These are phyloP conservation scores for Colletotrichum higginsianum DNA, from an alignment of 2,329 filamentous ascomycete genomes.

Conservation along the genomic window DNA sequence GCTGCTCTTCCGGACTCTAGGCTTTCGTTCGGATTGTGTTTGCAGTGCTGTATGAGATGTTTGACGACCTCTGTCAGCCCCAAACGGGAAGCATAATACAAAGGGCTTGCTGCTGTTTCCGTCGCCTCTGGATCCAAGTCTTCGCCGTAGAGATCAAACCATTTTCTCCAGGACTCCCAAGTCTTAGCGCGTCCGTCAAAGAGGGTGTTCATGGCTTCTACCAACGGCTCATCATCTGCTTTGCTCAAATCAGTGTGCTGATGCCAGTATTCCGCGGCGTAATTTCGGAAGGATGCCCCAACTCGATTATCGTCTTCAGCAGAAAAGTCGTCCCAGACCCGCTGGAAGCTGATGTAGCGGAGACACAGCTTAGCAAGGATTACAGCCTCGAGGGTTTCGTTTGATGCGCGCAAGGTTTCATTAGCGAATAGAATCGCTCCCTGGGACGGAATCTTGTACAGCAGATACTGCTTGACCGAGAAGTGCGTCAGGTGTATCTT, in stretches of 20 bases:
- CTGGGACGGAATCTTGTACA: conserved; percentile 27
- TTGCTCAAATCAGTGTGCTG: neutral
- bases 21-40: neutral
- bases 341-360: conserved; percentile 2
- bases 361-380: conserved; percentile 17
- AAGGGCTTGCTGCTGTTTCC: neutral
- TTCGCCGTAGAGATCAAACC: neutral
- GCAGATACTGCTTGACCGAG: conserved; percentile 43
- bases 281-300: conserved; percentile 19
- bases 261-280: conserved; percentile 26
- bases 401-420: neutral
- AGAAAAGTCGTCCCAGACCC: neutral
- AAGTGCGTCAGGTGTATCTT: conserved; percentile 46
- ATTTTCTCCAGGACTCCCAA: neutral
- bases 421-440: neutral
- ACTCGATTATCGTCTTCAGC: neutral
- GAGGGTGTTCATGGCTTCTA: neutral
- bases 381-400: neutral
- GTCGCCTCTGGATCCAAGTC: no score
- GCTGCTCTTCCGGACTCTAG: neutral
- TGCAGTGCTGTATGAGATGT: neutral
- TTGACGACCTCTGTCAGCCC: neutral
- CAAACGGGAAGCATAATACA: conserved; percentile 9
- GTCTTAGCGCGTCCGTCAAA: neutral
- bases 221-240: neutral